Base-by-base conservation (phyloP, 352 stramenopile genomes). In the Phytophthora ohioensis region DNA sequence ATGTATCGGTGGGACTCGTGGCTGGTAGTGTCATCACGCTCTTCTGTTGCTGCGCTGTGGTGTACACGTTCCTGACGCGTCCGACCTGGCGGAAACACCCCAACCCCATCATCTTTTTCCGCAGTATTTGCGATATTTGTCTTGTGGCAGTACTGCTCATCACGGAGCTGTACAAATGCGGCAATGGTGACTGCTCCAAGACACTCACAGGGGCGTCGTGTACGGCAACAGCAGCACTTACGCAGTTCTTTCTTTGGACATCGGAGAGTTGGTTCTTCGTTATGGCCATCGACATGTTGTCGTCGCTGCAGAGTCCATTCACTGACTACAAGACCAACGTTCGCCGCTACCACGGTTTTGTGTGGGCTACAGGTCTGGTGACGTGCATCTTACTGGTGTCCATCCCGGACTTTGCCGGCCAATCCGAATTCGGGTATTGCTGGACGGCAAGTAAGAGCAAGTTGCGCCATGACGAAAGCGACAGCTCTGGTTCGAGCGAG, bases 181-280 rank as follows among this genome's bases (percentile, higher is more conserved):
- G 63, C 30, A 80, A 68, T 31, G 77, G 72, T 2, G 57, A 78
- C 5, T 91, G 82, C 51, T 58, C 47, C 8, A 48, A 68, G 7
- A 58, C 72, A 42, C 81, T 92, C 21, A 75, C 58, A 30, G 69
- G 68, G 11, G 64, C 79, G 5, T 85, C 78, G 12, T 96, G 88
- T 48, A 85, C 80, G 30, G 72, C 79, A 10, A 92, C 85, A 8
- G 89, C 89, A 21, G 89, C 80, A 4, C 70, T 96, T 8, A 96
- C 88, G 39, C 87, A 96, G 78, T 91, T 96, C 64, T 95, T 95
- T 57, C 71, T 96, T n/a, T 93, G 88, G 83, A 87, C 79, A 12
- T 94, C 89, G 9, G 89, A 96, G 69, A 93, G 86, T 62, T 96
- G 89, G 89, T 96, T 96, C 64, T 93, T 93, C 56, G 87, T 96